Evolutionary conservation across 768 basidiomycete genomes (phyloP).

Genomic region (Lactifluus rugatus): DNA sequence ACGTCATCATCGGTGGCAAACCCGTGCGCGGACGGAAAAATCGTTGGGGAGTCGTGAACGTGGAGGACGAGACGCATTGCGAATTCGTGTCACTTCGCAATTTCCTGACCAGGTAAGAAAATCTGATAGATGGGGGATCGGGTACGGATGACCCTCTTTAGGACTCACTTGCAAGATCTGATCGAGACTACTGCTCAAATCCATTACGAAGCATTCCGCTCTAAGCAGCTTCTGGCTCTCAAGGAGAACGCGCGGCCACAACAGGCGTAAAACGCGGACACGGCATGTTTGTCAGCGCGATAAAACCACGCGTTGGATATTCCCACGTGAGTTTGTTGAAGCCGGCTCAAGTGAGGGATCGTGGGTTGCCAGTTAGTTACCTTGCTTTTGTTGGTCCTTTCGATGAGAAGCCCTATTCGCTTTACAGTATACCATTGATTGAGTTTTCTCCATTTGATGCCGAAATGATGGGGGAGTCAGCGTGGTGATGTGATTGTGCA

Average conservation of each 20-base stretch:
- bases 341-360: too few relatives aligned
- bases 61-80: constrained; percentile 94
- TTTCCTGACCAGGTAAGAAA: constrained; percentile 77
- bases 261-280: constrained; percentile 5
- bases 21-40: constrained; percentile 93
- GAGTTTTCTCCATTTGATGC: neutral
- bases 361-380: neutral
- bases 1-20: constrained; percentile 92
- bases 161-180: constrained; percentile 95
- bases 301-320: neutral
- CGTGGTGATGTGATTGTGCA: neutral
- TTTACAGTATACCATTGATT: neutral
- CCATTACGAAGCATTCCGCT: constrained; percentile 99
- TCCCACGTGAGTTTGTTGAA: neutral
- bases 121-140: neutral
- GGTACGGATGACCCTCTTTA: constrained; percentile 22
- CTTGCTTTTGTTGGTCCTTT: neutral
- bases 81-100: constrained; percentile 96
- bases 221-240: constrained; percentile 92
- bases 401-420: neutral
- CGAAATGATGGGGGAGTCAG: neutral
- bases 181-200: constrained; percentile 99
- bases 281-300: neutral
- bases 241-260: constrained; percentile 51
- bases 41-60: constrained; percentile 97